Percentiles rank a stretch among this genome's conserved stretches.
These are phyloP conservation scores for Wallacemonas sp. DNA, from an alignment of 208 protist species.

Conservation along the genomic window DNA sequence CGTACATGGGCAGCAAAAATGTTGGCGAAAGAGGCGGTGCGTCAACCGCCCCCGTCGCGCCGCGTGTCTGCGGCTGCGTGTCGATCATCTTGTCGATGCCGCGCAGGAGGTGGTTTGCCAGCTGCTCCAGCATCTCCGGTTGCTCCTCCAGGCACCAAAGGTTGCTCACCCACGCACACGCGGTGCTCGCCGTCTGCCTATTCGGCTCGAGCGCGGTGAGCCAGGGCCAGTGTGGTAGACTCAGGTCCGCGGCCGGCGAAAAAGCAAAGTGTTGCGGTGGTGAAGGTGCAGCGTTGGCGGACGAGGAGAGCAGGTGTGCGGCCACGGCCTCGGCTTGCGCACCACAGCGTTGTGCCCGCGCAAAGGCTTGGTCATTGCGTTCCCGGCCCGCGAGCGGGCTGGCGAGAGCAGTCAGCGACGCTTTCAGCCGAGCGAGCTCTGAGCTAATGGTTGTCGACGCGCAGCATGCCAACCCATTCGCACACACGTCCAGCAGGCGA, in stretches of 20 bases:
- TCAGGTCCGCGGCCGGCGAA: neutral
- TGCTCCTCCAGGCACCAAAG: neutral
- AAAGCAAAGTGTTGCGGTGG: neutral
- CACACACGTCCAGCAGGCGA: neutral
- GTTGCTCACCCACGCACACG: neutral
- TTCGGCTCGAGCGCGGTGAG: no score
- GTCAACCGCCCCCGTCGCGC: no score
- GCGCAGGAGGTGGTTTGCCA: neutral
- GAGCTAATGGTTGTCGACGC: neutral
- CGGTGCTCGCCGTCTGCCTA: no score
- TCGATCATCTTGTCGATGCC: neutral
- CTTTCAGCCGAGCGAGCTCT: neutral
- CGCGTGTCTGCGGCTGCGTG: neutral
- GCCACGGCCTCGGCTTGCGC: slow-evolving; percentile 5
- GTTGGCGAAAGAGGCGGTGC: neutral
- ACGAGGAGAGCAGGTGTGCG: neutral
- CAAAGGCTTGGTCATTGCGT: neutral
- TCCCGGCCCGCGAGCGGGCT: neutral
- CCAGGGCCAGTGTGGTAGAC: neutral
- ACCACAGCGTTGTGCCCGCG: neutral
- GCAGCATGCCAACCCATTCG: neutral
- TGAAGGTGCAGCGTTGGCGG: neutral
- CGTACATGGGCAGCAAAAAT: slow-evolving; percentile 13
- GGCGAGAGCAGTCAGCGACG: neutral
- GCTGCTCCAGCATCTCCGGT: neutral